These are phyloP conservation scores for Cladophialophora yegresii DNA, from an alignment of 2,329 filamentous ascomycete species.

Conservation along the genomic window DNA sequence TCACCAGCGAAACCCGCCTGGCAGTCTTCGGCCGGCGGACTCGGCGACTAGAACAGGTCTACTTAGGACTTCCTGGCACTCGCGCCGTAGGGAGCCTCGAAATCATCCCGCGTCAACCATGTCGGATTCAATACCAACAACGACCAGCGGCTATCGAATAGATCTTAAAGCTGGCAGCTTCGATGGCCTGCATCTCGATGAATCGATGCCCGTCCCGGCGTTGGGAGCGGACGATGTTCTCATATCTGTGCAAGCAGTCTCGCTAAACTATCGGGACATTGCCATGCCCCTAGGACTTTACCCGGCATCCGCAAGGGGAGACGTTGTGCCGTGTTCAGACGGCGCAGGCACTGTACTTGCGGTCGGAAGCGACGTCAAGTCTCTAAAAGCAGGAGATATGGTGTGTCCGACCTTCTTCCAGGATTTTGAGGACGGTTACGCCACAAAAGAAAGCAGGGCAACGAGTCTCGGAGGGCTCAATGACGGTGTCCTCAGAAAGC, in stretches of 20 bases:
- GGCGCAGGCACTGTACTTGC: constrained; percentile 52
- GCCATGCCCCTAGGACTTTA: constrained; percentile 44
- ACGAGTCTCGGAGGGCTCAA: constrained; percentile 68
- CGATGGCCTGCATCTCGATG: constrained; percentile 9
- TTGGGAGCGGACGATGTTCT: constrained; percentile 41
- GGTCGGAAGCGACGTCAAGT: constrained; percentile 59
- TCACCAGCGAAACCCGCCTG: background rate
- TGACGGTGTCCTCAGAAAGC: constrained; percentile 68
- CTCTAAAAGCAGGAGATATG: constrained; percentile 60
- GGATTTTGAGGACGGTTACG: constrained; percentile 49
- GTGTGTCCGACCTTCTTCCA: constrained; percentile 63
- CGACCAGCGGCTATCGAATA: constrained; percentile 9
- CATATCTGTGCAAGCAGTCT: constrained; percentile 59
- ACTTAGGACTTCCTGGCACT: background rate
- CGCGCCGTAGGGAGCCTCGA: background rate
- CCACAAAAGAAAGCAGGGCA: constrained; percentile 36
- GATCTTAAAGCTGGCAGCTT: constrained; percentile 11
- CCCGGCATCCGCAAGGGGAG: constrained; percentile 16
- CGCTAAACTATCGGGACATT: constrained; percentile 55
- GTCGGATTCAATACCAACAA: background rate
- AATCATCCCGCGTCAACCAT: background rate
- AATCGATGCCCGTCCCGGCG: background rate
- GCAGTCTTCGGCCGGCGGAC: background rate
- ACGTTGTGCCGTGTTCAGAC: constrained; percentile 48
- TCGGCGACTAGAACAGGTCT: background rate